Conservation (phyloP, 352 stramenopile species). For the Phytophthora brassicae region DNA sequence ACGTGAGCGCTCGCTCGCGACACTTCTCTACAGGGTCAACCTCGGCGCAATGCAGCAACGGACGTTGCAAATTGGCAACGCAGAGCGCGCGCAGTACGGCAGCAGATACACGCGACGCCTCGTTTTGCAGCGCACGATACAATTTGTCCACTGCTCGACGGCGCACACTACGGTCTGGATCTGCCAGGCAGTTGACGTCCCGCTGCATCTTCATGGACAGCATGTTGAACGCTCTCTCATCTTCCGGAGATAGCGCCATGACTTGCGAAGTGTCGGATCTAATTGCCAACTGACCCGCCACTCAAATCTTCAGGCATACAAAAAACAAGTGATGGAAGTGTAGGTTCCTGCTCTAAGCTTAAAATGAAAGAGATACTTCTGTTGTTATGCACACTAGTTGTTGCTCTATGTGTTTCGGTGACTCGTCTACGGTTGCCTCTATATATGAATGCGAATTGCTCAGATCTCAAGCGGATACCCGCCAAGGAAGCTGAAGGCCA, state of each 20-base stretch:
- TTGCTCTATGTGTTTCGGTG: constrained; percentile 21
- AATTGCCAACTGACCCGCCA: constrained; percentile 22
- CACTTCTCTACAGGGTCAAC: constrained; percentile 75
- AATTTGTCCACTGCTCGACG: constrained; percentile 77
- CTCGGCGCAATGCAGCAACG: constrained; percentile 52
- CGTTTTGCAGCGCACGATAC: constrained; percentile 48
- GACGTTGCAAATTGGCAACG: constrained; percentile 41
- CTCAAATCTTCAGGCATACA: constrained; percentile 14
- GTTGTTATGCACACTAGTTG: constrained; percentile 14
- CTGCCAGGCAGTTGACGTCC: constrained; percentile 79
- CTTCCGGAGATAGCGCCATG: constrained; percentile 51
- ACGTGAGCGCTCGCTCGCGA: constrained; percentile 63
- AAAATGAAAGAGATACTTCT: too few relatives aligned
- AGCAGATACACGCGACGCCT: constrained; percentile 36
- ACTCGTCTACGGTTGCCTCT: constrained; percentile 30
- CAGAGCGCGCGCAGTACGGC: constrained; percentile 50
- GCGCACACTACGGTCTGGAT: constrained; percentile 69
- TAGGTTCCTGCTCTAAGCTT: too few relatives aligned
- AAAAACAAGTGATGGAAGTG: constrained; percentile 20
- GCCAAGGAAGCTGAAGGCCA: constrained; percentile 5
- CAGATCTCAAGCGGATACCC: neutral
- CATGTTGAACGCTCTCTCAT: constrained; percentile 57
- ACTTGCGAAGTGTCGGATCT: constrained; percentile 11
- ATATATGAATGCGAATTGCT: constrained; percentile 39
- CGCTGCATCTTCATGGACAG: constrained; percentile 82